Conservation (phyloP, 371 early-diverging fungal species). For the Mucor ambiguus region DNA sequence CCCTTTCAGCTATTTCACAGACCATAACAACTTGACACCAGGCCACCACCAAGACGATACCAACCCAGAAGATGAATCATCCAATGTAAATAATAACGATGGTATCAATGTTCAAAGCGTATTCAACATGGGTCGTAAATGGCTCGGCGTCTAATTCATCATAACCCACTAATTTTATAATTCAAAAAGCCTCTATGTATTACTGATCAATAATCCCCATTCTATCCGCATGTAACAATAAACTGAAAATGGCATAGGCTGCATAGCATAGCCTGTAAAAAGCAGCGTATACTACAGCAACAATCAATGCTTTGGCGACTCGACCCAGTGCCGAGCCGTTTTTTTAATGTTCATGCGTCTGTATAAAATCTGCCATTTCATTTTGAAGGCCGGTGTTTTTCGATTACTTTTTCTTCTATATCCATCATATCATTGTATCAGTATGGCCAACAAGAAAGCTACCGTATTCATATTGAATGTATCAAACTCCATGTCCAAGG, state of each 20-base stretch:
- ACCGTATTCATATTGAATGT: constrained; percentile 67
- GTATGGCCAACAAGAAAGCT: constrained; percentile 63
- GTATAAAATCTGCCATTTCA: neutral
- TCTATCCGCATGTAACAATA: neutral
- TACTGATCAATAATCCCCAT: neutral
- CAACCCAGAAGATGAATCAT: neutral
- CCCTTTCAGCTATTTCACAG: constrained; percentile 40
- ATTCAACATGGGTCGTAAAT: neutral
- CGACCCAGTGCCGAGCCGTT: neutral
- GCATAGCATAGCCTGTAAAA: neutral
- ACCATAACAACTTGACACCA: constrained; percentile 1
- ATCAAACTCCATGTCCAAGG: constrained; percentile 49
- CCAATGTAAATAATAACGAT: constrained; percentile 6
- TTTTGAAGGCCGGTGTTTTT: neutral
- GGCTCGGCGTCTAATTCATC: neutral
- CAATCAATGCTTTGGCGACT: neutral
- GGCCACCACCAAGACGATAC: neutral
- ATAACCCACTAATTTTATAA: neutral
- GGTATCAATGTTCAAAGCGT: constrained; percentile 1
- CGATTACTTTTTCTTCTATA: neutral
- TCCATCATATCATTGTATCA: neutral
- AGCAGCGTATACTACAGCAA: no score
- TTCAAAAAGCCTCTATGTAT: neutral
- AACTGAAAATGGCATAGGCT: neutral
- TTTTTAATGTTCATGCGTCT: neutral